Conservation (phyloP, 1,139 yeast genomes). For the Maudiozyma humilis region DNA sequence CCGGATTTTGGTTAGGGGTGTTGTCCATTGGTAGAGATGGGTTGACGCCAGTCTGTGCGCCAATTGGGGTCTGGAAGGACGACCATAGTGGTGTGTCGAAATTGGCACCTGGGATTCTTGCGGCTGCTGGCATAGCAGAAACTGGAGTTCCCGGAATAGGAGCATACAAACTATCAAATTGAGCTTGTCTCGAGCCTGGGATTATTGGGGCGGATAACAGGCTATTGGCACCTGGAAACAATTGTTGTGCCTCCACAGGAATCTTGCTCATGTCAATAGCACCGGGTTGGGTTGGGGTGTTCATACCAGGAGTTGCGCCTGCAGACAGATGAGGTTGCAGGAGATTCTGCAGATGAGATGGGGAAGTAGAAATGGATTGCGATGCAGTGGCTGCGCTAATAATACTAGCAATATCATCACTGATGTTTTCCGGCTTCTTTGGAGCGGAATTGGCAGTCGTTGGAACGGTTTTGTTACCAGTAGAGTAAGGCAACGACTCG, state of each 20-base stretch:
- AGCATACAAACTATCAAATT: background rate
- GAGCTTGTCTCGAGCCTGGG: background rate
- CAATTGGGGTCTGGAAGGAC: constrained; percentile 2
- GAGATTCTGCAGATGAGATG: constrained; percentile 15
- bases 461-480: background rate
- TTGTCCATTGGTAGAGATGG: background rate
- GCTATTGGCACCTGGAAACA: background rate
- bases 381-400: constrained; percentile 25
- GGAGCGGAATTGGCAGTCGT: background rate
- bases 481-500: background rate
- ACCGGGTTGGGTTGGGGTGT: background rate
- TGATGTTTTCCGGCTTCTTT: constrained; percentile 9
- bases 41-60: background rate
- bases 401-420: constrained; percentile 24
- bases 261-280: background rate
- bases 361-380: constrained; percentile 15
- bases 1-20: background rate
- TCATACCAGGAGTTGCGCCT: background rate
- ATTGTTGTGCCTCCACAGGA: background rate
- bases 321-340: constrained; percentile 9
- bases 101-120: background rate
- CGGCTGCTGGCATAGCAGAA: background rate
- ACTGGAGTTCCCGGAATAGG: background rate
- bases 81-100: constrained; percentile 2
- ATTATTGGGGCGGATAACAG: background rate